Evolutionary conservation across 768 basidiomycete species (phyloP), one percentile per base, ranked within the genome.

Genomic region (Cystofilobasidium capitatum): DNA sequence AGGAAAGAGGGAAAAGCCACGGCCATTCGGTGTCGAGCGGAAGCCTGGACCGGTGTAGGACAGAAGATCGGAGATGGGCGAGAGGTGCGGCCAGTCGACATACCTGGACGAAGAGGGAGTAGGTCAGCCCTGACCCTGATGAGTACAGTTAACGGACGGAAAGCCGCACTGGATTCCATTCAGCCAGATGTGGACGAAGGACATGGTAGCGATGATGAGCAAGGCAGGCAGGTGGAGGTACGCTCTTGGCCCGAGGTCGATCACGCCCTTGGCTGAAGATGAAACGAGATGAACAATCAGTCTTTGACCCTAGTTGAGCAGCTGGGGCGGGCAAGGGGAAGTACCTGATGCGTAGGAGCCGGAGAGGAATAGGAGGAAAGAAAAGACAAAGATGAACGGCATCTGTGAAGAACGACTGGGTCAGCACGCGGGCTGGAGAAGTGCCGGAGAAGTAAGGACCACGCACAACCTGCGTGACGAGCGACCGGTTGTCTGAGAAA

Each of bases 31-130:
- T 6, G 80, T 84, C 6, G 89, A 87, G 40, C 88, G 86, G 80
- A 83, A 91, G 6, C 92, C 93, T 39, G 91, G 88, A 20, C 96
- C 96, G 58, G 82, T 81, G 76, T 97, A 99, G 74, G 88, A 85
- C 65, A 98, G 86, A 61, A 86, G 80, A 65, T 91, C 88, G 35
- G 80, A 79, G 5, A 86, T 85, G 0, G 90, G 88, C 70, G 88
- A 83, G 64, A 99, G 82, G 14, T 87, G 83, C 16, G 96, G 96
- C 89, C 92, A 97, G 20, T 88, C 83, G 64, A 99, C 94, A 75
- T 96, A 99, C 70, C 91, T 89, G 71, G 93, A 85, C 42, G 93
- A 94, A 77, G 94, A 83, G n/a, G 83, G 76, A 73, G 86, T 71
- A 29, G 45, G 3, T 33, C 10, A 9, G n/a, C 4, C 4, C n/a